A percentile compares a stretch with the other conserved stretches of the same genome.
Conservation (phyloP, 2,329 filamentous ascomycete genomes). For the Diaporthe vaccinii region DNA sequence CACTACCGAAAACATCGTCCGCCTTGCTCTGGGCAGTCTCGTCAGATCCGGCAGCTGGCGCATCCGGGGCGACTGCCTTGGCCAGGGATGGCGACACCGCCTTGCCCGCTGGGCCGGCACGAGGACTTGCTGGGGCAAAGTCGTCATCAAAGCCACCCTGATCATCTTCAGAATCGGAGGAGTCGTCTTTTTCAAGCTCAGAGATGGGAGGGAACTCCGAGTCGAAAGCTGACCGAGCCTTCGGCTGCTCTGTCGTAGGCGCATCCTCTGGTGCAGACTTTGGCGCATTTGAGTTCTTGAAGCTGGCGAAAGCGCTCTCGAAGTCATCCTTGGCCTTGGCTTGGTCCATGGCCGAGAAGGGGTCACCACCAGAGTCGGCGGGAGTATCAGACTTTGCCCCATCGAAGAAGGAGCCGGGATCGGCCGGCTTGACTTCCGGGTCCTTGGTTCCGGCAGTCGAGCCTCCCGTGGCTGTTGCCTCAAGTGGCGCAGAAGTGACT, state of each 20-base stretch:
- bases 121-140: conserved; percentile 77
- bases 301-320: conserved; percentile 86
- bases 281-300: conserved; percentile 64
- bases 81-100: conserved; percentile 47
- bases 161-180: conserved; percentile 85
- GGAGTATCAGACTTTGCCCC: conserved; percentile 32
- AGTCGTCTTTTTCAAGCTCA: conserved; percentile 85
- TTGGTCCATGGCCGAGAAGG: conserved; percentile 67
- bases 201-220: conserved; percentile 94
- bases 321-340: conserved; percentile 83
- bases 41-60: conserved; percentile 10
- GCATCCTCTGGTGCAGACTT: conserved; percentile 61
- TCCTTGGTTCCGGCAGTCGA: conserved; percentile 35
- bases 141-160: conserved; percentile 93
- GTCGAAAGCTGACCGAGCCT: conserved; percentile 68
- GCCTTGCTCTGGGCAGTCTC: conserved; percentile 42
- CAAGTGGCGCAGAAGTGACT: conserved; percentile 50
- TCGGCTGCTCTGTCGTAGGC: conserved; percentile 55
- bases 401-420: conserved; percentile 39
- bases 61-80: conserved; percentile 49
- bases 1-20: conserved; percentile 59
- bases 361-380: conserved; percentile 53
- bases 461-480: conserved; percentile 48
- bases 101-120: conserved; percentile 50
- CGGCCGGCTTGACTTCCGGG: conserved; percentile 34